Percentiles rank a stretch among this genome's conserved stretches.
Conservation (phyloP, 1,284 basidiomycete species). For the Pseudozyma hubeiensis region DNA sequence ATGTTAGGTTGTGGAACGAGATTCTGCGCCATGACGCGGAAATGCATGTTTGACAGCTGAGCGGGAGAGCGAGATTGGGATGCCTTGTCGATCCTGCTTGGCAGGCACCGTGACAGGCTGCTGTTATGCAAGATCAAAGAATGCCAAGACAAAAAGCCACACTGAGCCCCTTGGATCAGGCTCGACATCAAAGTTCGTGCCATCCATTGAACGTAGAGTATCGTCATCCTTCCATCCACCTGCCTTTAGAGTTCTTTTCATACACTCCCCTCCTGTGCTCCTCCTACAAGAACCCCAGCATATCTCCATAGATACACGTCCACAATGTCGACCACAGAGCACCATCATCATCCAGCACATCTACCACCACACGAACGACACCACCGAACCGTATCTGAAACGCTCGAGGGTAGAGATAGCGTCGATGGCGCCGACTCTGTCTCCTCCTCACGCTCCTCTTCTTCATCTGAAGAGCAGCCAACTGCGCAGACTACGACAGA, state of each 20-base stretch:
- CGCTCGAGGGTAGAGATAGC: slow-evolving; percentile 5
- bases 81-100: slow-evolving; percentile 1
- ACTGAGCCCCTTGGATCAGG: no score
- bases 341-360: slow-evolving; percentile 8
- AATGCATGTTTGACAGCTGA: no score
- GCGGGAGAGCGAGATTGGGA: no score
- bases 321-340: slow-evolving; percentile 11
- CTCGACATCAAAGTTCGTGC: no score
- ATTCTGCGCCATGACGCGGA: slow-evolving; percentile 11
- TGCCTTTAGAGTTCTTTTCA: no score
- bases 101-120: not conserved
- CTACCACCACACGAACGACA: slow-evolving; percentile 11
- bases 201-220: no score
- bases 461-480: slow-evolving; percentile 3
- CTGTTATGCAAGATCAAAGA: not conserved
- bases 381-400: slow-evolving; percentile 23
- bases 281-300: no score
- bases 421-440: slow-evolving; percentile 16
- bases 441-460: slow-evolving; percentile 21
- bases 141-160: slow-evolving; percentile 3
- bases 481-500: not conserved
- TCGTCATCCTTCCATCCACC: no score
- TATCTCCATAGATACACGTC: not conserved
- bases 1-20: not conserved
- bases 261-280: no score